Percentiles rank a stretch among this genome's conserved stretches.
phyloP scores from a whole-genome alignment of 106 monocot species.

The Dendrobium officinale region DNA sequence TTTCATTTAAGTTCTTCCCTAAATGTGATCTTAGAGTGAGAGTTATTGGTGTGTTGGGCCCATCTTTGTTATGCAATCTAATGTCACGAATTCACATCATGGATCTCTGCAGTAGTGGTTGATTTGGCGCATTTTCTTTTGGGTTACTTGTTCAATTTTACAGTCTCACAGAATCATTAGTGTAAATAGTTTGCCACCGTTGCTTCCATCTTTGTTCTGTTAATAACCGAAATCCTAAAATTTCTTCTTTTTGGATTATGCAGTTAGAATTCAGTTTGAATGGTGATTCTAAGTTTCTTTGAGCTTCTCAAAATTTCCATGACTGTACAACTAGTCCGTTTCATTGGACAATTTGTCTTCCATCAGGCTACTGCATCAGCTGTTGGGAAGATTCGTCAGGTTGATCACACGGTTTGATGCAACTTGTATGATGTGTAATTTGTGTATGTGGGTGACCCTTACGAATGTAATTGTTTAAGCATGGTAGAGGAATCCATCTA shows the following conservation, averaged over 20 bases:
- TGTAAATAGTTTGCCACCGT: background rate
- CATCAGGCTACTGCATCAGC: background rate
- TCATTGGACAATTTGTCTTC: too few species aligned
- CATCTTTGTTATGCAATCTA: too few species aligned
- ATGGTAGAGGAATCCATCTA: too few species aligned
- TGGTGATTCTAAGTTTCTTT: constrained; percentile 2
- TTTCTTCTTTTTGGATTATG: constrained; percentile 7
- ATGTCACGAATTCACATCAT: too few species aligned
- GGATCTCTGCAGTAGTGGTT: too few species aligned
- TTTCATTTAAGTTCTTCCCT: too few species aligned
- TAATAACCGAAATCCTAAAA: background rate
- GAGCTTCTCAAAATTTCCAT: background rate
- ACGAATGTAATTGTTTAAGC: background rate
- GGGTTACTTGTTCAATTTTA: too few species aligned
- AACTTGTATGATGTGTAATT: background rate
- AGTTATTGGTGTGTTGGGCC: too few species aligned
- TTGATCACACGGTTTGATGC: background rate
- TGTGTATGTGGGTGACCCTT: background rate
- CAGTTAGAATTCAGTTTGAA: constrained; percentile 31
- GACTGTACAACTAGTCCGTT: too few species aligned
- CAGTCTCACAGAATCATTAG: background rate
- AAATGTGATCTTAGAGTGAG: too few species aligned
- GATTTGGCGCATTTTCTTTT: too few species aligned
- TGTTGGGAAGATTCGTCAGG: background rate
- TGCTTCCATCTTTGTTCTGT: background rate